Evolutionary conservation across 192 early-diverging fungal genomes (phyloP).

Genomic region (Rhizophagus prolifer): DNA sequence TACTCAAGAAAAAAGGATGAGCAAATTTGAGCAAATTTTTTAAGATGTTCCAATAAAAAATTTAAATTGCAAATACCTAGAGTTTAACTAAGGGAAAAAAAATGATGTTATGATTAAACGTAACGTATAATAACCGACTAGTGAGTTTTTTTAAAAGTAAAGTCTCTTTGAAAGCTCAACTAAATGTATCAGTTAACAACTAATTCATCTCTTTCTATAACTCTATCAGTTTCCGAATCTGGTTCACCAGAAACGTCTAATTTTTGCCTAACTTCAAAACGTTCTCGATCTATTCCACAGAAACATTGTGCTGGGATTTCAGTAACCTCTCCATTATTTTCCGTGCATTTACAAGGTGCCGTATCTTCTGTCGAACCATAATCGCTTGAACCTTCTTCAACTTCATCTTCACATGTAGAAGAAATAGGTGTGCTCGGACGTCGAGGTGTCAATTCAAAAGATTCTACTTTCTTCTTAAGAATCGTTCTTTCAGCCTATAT

Average conservation of each 20-base stretch:
- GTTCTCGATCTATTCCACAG: neutral
- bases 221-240: neutral
- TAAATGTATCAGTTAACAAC: neutral
- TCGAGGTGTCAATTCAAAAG: conserved; percentile 15
- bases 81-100: too few relatives aligned
- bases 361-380: neutral
- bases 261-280: neutral
- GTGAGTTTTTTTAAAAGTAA: too few relatives aligned
- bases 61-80: too few relatives aligned
- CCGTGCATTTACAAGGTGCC: neutral
- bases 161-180: neutral
- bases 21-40: neutral
- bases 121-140: neutral
- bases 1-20: neutral
- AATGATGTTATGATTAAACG: too few relatives aligned
- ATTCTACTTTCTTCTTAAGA: conserved; percentile 25
- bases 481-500: conserved; percentile 24
- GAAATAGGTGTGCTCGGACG: conserved; percentile 7
- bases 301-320: neutral
- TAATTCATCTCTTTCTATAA: neutral
- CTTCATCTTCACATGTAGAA: conserved; percentile 1
- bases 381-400: conserved; percentile 11
- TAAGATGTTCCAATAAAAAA: neutral
- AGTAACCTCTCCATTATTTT: neutral
- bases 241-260: neutral